Base-by-base conservation (phyloP, 805 yeast species). In the Candida endomychidarum region DNA sequence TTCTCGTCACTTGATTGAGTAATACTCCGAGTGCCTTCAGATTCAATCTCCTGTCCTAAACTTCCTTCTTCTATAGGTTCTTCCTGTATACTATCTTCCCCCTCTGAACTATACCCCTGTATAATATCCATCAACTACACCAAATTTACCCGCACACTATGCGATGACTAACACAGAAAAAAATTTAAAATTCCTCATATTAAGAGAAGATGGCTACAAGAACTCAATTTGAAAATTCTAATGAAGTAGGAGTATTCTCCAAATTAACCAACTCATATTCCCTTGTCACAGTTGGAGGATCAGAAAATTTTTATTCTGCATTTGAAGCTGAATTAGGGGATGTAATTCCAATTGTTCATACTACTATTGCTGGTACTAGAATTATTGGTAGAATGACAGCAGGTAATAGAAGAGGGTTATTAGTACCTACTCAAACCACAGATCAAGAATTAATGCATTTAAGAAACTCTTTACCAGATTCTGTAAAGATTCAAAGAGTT, bases 331-430 rank as follows among this genome's bases (percentile, higher is more conserved):
- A 93, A 67, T 74, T 95, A 49, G 97, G 97, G 46, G 98, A 90
- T 66, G 89, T 88, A 38, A 81, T 93, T 48, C 99, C 99, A 39
- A 87, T 93, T 56, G 93, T 87, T 48, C 96, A 93, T 61, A 88
- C 98, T 40, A 93, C 99, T 44, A 93, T 93, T 55, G 97, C 97
- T 22, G 99, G 99, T 54, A 90, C 96, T 57, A 83, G 99, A 70
- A 93, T 93, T 50, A 84, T 93, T 46, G 99, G 99, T 57, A 80
- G 99, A 66, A 85, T 93, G 95, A 86, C 96, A 29, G 97, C 96
- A 32, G 99, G 96, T 57, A 93, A 93, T 78, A 84, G 99, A 74
- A 81, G 98, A 63, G 99, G 99, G 24, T 72, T 93, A 49, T 76
- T 93, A 43, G 99, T 93, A 11, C 99, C 99, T 47, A 86, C 96